phyloP scores from a whole-genome alignment of 1,139 yeast genomes.

The Lodderomyces orthopsilosis region DNA sequence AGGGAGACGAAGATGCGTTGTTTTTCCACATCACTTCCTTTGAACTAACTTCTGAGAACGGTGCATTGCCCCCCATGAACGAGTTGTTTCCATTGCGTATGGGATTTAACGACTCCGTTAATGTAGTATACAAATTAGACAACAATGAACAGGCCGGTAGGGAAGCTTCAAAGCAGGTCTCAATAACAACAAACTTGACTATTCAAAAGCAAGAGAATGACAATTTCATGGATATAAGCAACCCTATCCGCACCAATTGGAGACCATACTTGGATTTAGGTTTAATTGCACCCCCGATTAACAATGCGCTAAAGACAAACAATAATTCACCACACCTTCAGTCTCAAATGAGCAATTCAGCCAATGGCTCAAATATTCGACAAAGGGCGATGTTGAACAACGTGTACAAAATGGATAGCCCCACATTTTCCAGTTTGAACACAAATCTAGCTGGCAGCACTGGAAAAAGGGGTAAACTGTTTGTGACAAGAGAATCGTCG shows the following conservation, averaged over 20 bases:
- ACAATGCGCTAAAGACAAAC: constrained; percentile 33
- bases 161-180: constrained; percentile 32
- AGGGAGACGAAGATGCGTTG: neutral
- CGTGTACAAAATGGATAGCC: constrained; percentile 17
- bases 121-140: constrained; percentile 44
- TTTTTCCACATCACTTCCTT: neutral
- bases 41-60: neutral
- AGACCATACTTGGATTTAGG: constrained; percentile 60
- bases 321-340: constrained; percentile 23
- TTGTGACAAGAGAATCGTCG: constrained; percentile 27
- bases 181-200: constrained; percentile 29
- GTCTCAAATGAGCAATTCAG: constrained; percentile 17
- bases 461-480: constrained; percentile 2
- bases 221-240: constrained; percentile 20
- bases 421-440: constrained; percentile 7
- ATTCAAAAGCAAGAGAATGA: constrained; percentile 19
- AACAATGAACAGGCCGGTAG: constrained; percentile 23
- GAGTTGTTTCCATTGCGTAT: constrained; percentile 25
- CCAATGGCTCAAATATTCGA: constrained; percentile 12
- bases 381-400: constrained; percentile 21
- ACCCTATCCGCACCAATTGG: constrained; percentile 54
- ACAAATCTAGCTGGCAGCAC: neutral
- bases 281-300: constrained; percentile 45
- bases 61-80: constrained; percentile 14
- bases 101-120: constrained; percentile 30